These are phyloP conservation scores for Naematelia encephala DNA, from an alignment of 768 basidiomycete genomes.

Conservation along the genomic window DNA sequence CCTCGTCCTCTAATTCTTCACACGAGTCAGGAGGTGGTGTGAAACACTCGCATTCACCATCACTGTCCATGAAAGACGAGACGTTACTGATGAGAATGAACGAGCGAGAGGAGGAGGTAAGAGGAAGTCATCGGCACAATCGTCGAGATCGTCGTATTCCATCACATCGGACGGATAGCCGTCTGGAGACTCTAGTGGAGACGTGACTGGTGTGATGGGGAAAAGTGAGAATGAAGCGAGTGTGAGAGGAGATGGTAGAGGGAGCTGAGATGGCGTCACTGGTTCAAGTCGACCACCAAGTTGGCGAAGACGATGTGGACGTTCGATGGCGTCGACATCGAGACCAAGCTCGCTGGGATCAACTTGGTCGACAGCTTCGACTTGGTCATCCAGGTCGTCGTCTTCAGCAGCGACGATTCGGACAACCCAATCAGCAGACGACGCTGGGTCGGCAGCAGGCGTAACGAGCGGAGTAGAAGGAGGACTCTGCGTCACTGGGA, in stretches of 20 bases:
- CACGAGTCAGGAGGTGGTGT: constrained; percentile 20
- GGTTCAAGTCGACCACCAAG: not conserved
- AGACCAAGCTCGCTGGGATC: constrained; percentile 9
- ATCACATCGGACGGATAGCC: not conserved
- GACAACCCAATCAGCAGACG: not conserved
- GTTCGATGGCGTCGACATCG: constrained; percentile 11
- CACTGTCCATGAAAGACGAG: constrained; percentile 7
- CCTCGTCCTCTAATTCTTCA: constrained; percentile 15
- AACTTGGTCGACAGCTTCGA: too few relatives aligned
- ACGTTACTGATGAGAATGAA: constrained; percentile 22
- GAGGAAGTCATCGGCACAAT: constrained; percentile 16
- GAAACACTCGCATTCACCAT: constrained; percentile 19
- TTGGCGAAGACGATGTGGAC: not conserved
- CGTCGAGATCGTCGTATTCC: constrained; percentile 2
- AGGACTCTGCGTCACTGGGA: constrained; percentile 15
- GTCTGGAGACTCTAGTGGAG: not conserved
- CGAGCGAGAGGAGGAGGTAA: constrained; percentile 34
- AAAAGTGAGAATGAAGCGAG: constrained; percentile 5
- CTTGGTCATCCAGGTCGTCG: constrained; percentile 15
- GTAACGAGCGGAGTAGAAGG: constrained; percentile 2
- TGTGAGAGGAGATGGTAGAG: not conserved
- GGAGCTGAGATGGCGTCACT: not conserved
- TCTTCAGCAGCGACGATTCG: constrained; percentile 10
- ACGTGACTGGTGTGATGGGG: not conserved
- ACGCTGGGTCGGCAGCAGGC: not conserved